Evolutionary conservation across 257 asterid genomes (phyloP).

Genomic region (Knoxia roxburghii): DNA sequence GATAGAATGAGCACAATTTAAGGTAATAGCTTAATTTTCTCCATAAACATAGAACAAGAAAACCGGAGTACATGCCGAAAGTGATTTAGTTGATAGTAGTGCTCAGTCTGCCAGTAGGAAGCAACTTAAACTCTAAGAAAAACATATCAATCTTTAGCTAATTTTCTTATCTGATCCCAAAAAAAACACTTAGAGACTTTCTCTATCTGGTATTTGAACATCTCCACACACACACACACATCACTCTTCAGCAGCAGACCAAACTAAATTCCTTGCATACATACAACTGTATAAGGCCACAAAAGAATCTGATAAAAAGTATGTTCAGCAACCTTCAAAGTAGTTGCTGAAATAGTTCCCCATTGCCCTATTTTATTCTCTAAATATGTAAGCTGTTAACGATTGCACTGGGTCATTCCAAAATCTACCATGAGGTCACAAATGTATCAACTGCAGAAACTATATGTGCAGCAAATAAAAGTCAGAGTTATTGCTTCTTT

Average conservation of each 20-base stretch:
- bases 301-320: neutral
- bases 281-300: neutral
- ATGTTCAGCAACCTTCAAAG: neutral
- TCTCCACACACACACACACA: too few relatives aligned
- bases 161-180: too few relatives aligned
- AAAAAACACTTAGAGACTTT: too few relatives aligned
- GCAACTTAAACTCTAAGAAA: neutral
- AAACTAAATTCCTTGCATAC: neutral
- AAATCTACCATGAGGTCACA: neutral
- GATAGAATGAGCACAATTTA: neutral
- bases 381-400: neutral
- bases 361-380: neutral
- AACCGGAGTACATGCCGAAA: neutral
- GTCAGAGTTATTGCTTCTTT: neutral
- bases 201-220: too few relatives aligned
- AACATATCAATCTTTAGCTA: too few relatives aligned
- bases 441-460: neutral
- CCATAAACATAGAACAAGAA: neutral
- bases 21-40: too few relatives aligned
- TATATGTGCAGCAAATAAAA: neutral
- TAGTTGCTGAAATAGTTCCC: neutral
- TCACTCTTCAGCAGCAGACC: neutral
- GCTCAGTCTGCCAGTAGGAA: neutral
- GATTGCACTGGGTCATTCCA: neutral
- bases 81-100: neutral